Percentiles rank a stretch among this genome's conserved stretches.
Evolutionary conservation across 78 protist genomes (phyloP).

Genomic region (Creolimax fragrantissima): DNA sequence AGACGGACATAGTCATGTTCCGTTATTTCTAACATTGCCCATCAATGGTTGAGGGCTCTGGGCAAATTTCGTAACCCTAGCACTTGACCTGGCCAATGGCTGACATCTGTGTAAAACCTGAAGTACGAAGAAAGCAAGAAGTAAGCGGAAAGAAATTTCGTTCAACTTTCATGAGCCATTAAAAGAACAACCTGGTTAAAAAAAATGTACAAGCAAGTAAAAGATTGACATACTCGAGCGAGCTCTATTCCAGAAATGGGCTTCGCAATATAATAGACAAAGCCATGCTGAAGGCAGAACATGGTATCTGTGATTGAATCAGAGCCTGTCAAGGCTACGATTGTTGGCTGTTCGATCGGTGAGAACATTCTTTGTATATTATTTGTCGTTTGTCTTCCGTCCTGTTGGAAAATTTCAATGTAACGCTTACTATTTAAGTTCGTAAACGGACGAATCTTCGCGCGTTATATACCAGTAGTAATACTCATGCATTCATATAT

Average conservation of each 20-base stretch:
- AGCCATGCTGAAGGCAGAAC: slow-evolving; percentile 2
- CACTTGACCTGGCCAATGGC: neutral
- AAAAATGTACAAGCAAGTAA: too few relatives aligned
- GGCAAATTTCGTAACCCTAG: neutral
- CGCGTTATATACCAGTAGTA: too few relatives aligned
- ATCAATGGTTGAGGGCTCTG: neutral
- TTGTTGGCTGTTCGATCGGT: slow-evolving; percentile 1
- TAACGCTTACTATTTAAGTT: too few relatives aligned
- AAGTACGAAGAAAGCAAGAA: too few relatives aligned
- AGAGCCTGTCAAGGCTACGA: slow-evolving; percentile 10
- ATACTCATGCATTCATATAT: too few relatives aligned
- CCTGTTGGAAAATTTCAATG: too few relatives aligned
- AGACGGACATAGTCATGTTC: too few relatives aligned
- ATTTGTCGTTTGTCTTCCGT: slow-evolving; percentile 3
- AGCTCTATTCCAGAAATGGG: slow-evolving; percentile 3
- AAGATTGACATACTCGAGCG: neutral
- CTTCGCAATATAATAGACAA: slow-evolving; percentile 6
- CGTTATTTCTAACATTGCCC: neutral
- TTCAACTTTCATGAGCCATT: too few relatives aligned
- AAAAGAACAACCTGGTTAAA: too few relatives aligned
- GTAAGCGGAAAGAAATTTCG: too few relatives aligned
- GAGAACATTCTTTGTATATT: neutral
- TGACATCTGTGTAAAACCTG: neutral
- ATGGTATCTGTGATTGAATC: slow-evolving; percentile 10
- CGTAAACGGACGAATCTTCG: too few relatives aligned